Evolutionary conservation across 441 rosid species (phyloP).

Genomic region (Francoa sonchifolia): DNA sequence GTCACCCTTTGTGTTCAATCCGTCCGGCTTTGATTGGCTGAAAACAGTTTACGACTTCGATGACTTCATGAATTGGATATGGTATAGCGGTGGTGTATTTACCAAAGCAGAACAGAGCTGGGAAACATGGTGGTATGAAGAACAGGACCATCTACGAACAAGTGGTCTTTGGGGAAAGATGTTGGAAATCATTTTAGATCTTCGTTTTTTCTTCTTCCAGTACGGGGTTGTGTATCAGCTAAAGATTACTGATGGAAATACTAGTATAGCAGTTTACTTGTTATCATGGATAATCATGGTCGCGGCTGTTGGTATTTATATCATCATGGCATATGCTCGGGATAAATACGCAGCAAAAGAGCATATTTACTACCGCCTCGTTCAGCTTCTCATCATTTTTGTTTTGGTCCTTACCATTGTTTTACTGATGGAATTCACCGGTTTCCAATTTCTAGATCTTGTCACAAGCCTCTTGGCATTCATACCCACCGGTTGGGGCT

Average conservation of each 20-base stretch:
- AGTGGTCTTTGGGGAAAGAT: conserved; percentile 14
- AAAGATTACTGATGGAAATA: not conserved
- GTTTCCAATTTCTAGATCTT: conserved; percentile 6
- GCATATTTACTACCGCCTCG: conserved; percentile 8
- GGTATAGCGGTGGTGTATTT: conserved; percentile 9
- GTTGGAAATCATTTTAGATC: conserved; percentile 12
- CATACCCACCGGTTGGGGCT: conserved; percentile 12
- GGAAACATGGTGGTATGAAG: too few species aligned
- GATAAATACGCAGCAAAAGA: conserved; percentile 11
- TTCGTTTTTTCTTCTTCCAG: conserved; percentile 14
- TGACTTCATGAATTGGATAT: conserved; percentile 12
- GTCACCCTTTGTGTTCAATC: too few species aligned
- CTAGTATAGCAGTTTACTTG: conserved; percentile 10
- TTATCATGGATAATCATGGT: conserved; percentile 9
- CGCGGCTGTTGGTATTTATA: conserved; percentile 8
- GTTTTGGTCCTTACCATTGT: conserved; percentile 3
- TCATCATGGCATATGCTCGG: conserved; percentile 7
- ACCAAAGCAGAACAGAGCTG: conserved; percentile 12
- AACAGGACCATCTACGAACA: conserved; percentile 12
- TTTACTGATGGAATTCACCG: conserved; percentile 7
- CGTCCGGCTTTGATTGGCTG: conserved; percentile 12
- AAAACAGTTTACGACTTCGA: conserved; percentile 12
- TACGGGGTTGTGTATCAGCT: conserved; percentile 13
- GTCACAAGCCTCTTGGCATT: conserved; percentile 9
- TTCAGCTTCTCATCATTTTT: conserved; percentile 4